Percentiles rank a stretch among this genome's conserved stretches.
phyloP scores from a whole-genome alignment of 768 basidiomycete species.

The Russula brevipes region DNA sequence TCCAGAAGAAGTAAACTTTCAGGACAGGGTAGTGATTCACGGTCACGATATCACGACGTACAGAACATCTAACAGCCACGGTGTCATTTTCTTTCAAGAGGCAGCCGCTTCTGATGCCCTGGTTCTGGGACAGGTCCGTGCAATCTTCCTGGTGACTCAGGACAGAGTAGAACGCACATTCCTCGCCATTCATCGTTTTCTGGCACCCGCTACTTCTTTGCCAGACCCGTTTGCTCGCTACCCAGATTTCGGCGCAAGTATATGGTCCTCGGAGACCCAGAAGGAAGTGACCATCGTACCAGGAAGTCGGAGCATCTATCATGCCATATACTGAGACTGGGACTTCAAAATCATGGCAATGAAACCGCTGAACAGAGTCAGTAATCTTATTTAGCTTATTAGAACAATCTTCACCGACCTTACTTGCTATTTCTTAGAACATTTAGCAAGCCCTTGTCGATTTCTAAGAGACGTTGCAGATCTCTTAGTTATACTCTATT shows the following conservation, averaged over 20 bases:
- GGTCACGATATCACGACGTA: too few species aligned
- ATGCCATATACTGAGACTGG: too few species aligned
- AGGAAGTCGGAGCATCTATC: neutral
- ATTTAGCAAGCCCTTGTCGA: too few species aligned
- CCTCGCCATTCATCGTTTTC: neutral
- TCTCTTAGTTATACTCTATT: too few species aligned
- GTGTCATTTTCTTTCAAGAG: slow-evolving; percentile 4
- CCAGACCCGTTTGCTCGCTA: neutral
- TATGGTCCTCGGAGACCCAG: neutral
- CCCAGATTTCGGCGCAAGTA: slow-evolving; percentile 2
- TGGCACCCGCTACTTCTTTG: neutral
- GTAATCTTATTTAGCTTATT: too few species aligned
- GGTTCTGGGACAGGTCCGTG: neutral
- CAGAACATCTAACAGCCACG: neutral
- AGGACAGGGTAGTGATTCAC: too few species aligned
- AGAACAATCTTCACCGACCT: too few species aligned
- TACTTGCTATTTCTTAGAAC: too few species aligned
- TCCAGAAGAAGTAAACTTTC: too few species aligned
- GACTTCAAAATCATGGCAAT: too few species aligned
- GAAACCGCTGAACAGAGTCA: too few species aligned
- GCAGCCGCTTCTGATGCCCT: neutral
- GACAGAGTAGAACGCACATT: neutral
- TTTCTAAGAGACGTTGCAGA: too few species aligned
- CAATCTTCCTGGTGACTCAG: slow-evolving; percentile 6
- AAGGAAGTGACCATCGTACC: neutral